Evolutionary conservation across 331 rosid species (phyloP).

Genomic region (Saraca asoca): DNA sequence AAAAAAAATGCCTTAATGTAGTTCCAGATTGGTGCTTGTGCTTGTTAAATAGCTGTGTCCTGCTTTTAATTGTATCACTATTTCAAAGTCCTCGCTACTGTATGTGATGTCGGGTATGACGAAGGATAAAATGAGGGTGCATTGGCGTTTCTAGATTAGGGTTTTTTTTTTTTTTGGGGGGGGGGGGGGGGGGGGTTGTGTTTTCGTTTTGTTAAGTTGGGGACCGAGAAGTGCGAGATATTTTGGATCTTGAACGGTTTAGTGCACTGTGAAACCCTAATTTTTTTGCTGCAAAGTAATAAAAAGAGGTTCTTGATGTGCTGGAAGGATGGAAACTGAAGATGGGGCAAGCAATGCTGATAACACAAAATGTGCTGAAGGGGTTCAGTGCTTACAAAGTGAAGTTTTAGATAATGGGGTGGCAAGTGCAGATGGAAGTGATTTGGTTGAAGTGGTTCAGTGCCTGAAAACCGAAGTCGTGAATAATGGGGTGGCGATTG

Average conservation of each 20-base stretch:
- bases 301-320: slow-evolving; percentile 32
- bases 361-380: slow-evolving; percentile 29
- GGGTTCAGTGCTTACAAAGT: slow-evolving; percentile 38
- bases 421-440: slow-evolving; percentile 29
- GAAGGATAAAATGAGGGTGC: background rate
- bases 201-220: slow-evolving; percentile 15
- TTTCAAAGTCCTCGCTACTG: too few species aligned
- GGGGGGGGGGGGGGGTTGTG: too few species aligned
- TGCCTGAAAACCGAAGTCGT: slow-evolving; percentile 33
- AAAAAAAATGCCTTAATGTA: background rate
- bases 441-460: slow-evolving; percentile 14
- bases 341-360: slow-evolving; percentile 45
- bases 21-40: background rate
- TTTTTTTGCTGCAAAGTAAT: slow-evolving; percentile 36
- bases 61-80: background rate
- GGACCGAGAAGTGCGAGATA: slow-evolving; percentile 27
- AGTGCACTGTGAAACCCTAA: slow-evolving; percentile 65
- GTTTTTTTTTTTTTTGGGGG: too few species aligned
- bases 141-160: background rate
- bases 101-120: background rate
- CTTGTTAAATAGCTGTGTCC: background rate
- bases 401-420: slow-evolving; percentile 38
- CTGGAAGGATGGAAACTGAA: slow-evolving; percentile 49
- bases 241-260: slow-evolving; percentile 40
- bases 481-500: slow-evolving; percentile 30